Evolutionary conservation across 78 protist genomes (phyloP), one percentile per base, ranked within the genome.

Genomic region (Bodo saltans): DNA sequence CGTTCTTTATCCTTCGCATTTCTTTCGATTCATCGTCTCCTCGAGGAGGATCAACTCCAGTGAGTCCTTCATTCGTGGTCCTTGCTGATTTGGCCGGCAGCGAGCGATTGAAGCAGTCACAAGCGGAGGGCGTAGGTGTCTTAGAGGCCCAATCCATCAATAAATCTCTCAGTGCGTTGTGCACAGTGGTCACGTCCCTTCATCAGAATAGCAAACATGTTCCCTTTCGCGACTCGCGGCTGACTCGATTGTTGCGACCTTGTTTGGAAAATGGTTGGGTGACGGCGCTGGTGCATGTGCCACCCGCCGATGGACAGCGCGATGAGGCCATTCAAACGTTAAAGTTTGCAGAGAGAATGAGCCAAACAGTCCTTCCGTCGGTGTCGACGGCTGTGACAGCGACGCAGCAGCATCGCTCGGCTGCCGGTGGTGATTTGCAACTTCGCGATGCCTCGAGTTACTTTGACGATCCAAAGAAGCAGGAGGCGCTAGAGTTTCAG

Each of bases 71-170:
- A 8, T 47, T 8, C 17, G n/a, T 47, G 60, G 60, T 17, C n/a
- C 82, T 96, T 42, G 85, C 67, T 23, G 84, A 79, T 25, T 32
- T 79, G 41, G 84, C 84, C 21, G 84, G 84, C 34, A 32, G 60
- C 29, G 84, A 79, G 17, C 41, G 84, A 3, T 34, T 42, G 23
- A 79, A 79, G 72, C 21, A 3, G 42, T 26, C 38, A 4, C 73
- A 72, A 8, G 84, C 37, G 72, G 68, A 79, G 26, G 84, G 84
- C 29, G 84, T 25, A 1, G 42, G 67, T 8, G 42, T 79, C n/a
- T 35, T 67, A 32, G 84, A 79, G 42, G 84, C 84, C 74, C 68
- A 35, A 11, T 30, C 72, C 60, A 42, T 79, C 53, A 79, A 79
- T 47, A 53, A 53, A 29, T 53, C 72, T 27, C 42, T 79, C 30